Conservation (phyloP, 805 yeast species). For the Sugiyamaella mastotermitis region DNA sequence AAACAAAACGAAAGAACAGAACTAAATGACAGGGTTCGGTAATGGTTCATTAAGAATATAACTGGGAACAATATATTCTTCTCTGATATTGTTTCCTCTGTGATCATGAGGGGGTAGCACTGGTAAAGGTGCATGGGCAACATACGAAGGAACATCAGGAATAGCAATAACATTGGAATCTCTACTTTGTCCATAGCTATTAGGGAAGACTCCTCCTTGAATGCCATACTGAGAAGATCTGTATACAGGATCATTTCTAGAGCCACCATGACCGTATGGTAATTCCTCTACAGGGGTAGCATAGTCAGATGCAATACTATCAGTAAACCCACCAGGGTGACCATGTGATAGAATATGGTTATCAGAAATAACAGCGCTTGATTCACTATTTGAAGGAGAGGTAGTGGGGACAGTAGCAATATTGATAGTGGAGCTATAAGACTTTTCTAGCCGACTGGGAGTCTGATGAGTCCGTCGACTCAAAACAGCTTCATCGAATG, state of each 20-base stretch:
- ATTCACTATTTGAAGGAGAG: background rate
- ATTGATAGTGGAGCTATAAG: background rate
- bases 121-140: background rate
- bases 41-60: conserved; percentile 12
- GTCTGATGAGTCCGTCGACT: background rate
- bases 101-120: conserved; percentile 9
- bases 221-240: background rate
- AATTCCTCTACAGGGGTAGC: too few relatives aligned
- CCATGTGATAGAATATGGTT: too few relatives aligned
- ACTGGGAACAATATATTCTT: conserved; percentile 10
- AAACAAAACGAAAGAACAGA: background rate
- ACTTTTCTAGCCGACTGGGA: background rate
- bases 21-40: conserved; percentile 13
- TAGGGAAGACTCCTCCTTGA: background rate
- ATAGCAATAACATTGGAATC: background rate
- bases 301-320: too few relatives aligned
- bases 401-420: background rate
- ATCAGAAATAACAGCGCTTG: background rate
- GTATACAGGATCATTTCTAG: background rate
- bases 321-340: too few relatives aligned
- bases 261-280: too few relatives aligned
- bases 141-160: background rate
- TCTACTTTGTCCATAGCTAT: background rate
- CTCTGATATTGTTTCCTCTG: conserved; percentile 6
- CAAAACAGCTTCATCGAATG: conserved; percentile 4